Conservation (phyloP, 2,329 filamentous ascomycete species). For the Aspergillus sp. region DNA sequence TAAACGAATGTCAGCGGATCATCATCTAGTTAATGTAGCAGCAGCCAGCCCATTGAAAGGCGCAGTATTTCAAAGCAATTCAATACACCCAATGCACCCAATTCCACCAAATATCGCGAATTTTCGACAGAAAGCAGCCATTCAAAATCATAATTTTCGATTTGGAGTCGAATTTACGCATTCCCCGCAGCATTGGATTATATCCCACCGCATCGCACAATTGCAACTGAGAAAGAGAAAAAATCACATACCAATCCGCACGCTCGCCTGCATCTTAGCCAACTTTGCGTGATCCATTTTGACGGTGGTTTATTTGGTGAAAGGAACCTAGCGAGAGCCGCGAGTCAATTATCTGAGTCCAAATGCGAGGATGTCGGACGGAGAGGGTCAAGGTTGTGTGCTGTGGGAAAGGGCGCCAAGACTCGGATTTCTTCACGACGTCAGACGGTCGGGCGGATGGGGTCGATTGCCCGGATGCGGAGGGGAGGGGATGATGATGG, state of each 20-base stretch:
- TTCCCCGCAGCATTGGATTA: not conserved
- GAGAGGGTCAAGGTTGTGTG: constrained; percentile 14
- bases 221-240: constrained; percentile 15
- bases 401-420: constrained; percentile 14
- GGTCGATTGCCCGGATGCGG: not conserved
- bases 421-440: constrained; percentile 14
- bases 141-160: not conserved
- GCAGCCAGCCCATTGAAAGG: not conserved
- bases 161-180: not conserved
- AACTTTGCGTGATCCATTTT: constrained; percentile 68
- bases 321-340: constrained; percentile 14
- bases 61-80: not conserved
- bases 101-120: not conserved
- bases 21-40: not conserved
- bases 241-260: constrained; percentile 67
- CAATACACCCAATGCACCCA: not conserved
- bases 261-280: constrained; percentile 64
- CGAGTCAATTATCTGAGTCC: constrained; percentile 18
- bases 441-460: not conserved
- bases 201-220: constrained; percentile 2
- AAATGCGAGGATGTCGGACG: constrained; percentile 13
- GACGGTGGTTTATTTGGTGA: constrained; percentile 33
- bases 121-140: not conserved
- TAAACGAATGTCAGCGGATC: not conserved
- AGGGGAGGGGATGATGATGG: not conserved